A percentile compares a stretch with the other conserved stretches of the same genome.
These are phyloP conservation scores for Amylocystis lapponica DNA, from an alignment of 768 basidiomycete species.

Conservation along the genomic window DNA sequence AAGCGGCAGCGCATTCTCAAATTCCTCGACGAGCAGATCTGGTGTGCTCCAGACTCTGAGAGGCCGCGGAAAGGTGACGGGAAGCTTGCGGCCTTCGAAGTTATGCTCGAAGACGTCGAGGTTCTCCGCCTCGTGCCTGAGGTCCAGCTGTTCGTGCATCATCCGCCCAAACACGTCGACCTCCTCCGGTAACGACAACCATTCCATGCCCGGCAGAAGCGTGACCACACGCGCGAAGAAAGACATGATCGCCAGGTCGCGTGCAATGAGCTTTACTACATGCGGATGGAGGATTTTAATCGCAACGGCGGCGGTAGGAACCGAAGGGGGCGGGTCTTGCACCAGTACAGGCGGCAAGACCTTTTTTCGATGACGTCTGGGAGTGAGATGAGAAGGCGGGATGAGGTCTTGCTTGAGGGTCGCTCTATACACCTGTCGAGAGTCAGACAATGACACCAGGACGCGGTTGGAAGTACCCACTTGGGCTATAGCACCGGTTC, in stretches of 20 bases:
- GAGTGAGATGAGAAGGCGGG: constrained; percentile 77
- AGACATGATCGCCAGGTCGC: constrained; percentile 93
- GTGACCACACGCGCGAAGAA: constrained; percentile 82
- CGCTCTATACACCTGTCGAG: constrained; percentile 76
- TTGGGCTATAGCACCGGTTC: constrained; percentile 99
- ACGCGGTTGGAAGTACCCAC: constrained; percentile 23
- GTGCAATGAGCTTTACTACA: constrained; percentile 72
- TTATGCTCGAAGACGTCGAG: constrained; percentile 79
- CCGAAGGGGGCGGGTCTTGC: constrained; percentile 56
- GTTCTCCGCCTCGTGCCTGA: constrained; percentile 88
- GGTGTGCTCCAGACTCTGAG: constrained; percentile 74
- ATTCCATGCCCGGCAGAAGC: constrained; percentile 86
- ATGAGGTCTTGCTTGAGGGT: constrained; percentile 79
- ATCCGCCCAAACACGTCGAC: constrained; percentile 91
- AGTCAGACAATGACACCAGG: not conserved
- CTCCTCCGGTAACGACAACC: constrained; percentile 94
- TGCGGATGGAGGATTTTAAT: constrained; percentile 94
- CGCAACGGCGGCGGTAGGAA: constrained; percentile 84
- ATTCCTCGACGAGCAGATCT: constrained; percentile 89
- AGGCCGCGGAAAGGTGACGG: constrained; percentile 88
- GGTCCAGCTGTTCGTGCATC: constrained; percentile 94
- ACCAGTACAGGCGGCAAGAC: constrained; percentile 45
- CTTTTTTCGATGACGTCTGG: constrained; percentile 51
- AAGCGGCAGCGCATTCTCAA: constrained; percentile 85
- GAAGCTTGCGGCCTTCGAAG: constrained; percentile 72